phyloP scores from a whole-genome alignment of 1,284 basidiomycete genomes.

The Malassezia japonica region DNA sequence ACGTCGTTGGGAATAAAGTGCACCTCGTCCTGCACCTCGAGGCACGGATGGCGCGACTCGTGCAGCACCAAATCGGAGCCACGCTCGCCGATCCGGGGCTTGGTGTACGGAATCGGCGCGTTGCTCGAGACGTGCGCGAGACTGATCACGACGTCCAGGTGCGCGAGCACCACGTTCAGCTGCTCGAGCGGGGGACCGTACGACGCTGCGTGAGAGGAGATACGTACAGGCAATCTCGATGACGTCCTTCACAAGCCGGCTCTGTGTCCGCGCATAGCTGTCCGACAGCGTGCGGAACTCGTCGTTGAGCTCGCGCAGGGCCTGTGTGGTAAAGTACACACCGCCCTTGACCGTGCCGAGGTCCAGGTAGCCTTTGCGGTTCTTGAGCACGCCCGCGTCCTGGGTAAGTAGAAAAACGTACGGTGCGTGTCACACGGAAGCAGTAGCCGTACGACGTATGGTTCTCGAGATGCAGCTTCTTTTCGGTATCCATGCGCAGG shows the following conservation, averaged over 20 bases:
- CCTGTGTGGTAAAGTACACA: constrained; percentile 78
- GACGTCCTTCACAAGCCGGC: constrained; percentile 79
- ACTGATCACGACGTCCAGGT: constrained; percentile 78
- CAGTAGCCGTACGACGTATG: constrained; percentile 83
- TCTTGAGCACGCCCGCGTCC: constrained; percentile 68
- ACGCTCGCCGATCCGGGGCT: constrained; percentile 54
- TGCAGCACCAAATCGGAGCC: constrained; percentile 27
- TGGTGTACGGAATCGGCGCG: constrained; percentile 77
- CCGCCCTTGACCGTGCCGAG: constrained; percentile 78
- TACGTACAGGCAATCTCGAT: constrained; percentile 75
- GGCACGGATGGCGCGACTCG: constrained; percentile 69
- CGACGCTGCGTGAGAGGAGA: constrained; percentile 48
- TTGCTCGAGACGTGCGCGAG: constrained; percentile 82
- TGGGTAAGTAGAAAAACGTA: no score
- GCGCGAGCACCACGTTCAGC: constrained; percentile 77
- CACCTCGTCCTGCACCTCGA: constrained; percentile 92
- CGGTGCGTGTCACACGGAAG: constrained; percentile 67
- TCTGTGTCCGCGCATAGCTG: constrained; percentile 67
- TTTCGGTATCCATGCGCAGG: constrained; percentile 76
- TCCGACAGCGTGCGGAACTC: constrained; percentile 65
- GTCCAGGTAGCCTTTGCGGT: constrained; percentile 68
- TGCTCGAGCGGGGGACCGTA: constrained; percentile 65
- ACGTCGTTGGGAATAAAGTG: constrained; percentile 92
- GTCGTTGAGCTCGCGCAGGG: constrained; percentile 63
- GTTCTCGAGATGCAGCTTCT: constrained; percentile 93